Conservation (phyloP, 2,329 filamentous ascomycete genomes). For the Botrytis cinerea region DNA sequence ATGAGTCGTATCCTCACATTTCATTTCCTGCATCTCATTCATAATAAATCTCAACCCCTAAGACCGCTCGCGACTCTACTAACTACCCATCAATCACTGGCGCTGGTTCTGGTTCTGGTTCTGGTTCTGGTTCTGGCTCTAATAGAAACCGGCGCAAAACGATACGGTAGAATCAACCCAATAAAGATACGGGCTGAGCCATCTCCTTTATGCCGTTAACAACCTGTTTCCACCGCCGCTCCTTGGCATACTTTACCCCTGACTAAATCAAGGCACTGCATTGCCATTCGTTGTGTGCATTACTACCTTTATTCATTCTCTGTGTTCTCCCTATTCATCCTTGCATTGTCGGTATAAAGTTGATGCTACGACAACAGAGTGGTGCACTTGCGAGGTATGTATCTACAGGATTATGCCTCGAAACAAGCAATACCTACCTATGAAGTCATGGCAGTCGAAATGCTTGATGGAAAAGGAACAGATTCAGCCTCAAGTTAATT, state of each 20-base stretch:
- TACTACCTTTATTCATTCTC: background rate
- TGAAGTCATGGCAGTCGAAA: background rate
- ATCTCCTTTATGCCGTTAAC: background rate
- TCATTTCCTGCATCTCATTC: background rate
- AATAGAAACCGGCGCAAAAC: background rate
- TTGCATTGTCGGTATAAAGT: background rate
- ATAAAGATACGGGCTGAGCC: slow-evolving; percentile 11
- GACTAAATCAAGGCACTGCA: slow-evolving; percentile 30
- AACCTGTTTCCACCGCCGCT: slow-evolving; percentile 15
- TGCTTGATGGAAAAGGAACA: background rate
- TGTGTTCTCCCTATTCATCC: background rate
- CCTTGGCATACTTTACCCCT: slow-evolving; percentile 27
- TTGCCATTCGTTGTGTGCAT: slow-evolving; percentile 23
- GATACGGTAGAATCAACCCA: background rate
- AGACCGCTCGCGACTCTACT: background rate
- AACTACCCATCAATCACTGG: background rate
- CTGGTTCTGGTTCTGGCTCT: background rate
- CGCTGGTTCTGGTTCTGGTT: background rate
- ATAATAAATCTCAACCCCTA: background rate
- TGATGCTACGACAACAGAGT: background rate
- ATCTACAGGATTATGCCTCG: background rate
- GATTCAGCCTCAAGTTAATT: background rate
- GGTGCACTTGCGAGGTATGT: background rate
- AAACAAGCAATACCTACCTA: background rate
- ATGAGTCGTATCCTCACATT: background rate